Conservation (phyloP, 805 yeast species). For the Starmerella bombi region DNA sequence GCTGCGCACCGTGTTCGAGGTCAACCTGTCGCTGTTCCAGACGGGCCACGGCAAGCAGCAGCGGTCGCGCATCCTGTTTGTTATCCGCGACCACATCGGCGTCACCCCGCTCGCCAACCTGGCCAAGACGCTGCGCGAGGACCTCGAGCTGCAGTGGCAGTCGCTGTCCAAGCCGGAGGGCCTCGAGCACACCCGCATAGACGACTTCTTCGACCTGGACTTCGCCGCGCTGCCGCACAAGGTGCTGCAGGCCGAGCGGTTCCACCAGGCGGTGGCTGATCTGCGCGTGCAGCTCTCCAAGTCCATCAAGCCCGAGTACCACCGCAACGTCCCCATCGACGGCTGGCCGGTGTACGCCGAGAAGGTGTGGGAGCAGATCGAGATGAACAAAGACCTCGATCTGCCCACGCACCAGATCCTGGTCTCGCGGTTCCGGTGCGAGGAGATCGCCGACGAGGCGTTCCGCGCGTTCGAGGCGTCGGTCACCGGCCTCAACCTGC, state of each 20-base stretch:
- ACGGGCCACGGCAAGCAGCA: slow-evolving; percentile 30
- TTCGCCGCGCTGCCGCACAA: slow-evolving; percentile 80
- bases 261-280: slow-evolving; percentile 42
- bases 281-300: slow-evolving; percentile 50
- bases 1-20: slow-evolving; percentile 91
- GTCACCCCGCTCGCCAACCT: slow-evolving; percentile 67
- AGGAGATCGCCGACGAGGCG: slow-evolving; percentile 57
- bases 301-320: slow-evolving; percentile 53
- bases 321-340: slow-evolving; percentile 79
- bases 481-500: slow-evolving; percentile 26
- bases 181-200: slow-evolving; percentile 40
- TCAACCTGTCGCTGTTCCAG: slow-evolving; percentile 75
- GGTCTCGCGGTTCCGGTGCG: slow-evolving; percentile 90
- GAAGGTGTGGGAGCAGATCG: slow-evolving; percentile 90
- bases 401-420: slow-evolving; percentile 92
- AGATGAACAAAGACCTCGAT: slow-evolving; percentile 82
- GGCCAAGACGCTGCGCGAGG: slow-evolving; percentile 52
- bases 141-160: slow-evolving; percentile 67
- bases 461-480: slow-evolving; percentile 34
- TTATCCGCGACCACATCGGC: slow-evolving; percentile 84
- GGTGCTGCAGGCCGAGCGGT: slow-evolving; percentile 61
- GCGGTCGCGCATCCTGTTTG: slow-evolving; percentile 44
- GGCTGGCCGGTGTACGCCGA: slow-evolving; percentile 92
- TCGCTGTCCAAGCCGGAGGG: slow-evolving; percentile 60
- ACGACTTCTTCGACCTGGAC: slow-evolving; percentile 72